A percentile compares a stretch with the other conserved stretches of the same genome.
These are phyloP conservation scores for Agapanthus africanus DNA, from an alignment of 106 monocot species.

Conservation along the genomic window DNA sequence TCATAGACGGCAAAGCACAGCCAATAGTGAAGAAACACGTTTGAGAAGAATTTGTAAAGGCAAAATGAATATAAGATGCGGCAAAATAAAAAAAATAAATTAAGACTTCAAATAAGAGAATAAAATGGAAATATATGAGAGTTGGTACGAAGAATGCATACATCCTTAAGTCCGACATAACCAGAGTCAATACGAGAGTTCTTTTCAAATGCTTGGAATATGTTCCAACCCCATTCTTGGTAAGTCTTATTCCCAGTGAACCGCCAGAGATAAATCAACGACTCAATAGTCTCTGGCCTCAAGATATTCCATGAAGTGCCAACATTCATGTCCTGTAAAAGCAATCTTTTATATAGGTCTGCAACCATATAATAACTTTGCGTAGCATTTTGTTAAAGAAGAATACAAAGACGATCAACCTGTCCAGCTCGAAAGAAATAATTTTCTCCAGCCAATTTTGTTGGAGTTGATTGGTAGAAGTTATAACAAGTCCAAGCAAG, in stretches of 20 bases:
- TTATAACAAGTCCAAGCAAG: conserved; percentile 93
- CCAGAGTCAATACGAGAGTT: conserved; percentile 83
- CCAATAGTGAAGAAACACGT: no score
- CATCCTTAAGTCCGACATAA: conserved; percentile 91
- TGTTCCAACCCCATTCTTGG: conserved; percentile 98
- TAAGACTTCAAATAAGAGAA: no score
- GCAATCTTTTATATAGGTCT: background rate
- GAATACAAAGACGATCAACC: conserved; percentile 26
- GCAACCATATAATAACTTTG: background rate
- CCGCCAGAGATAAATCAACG: conserved; percentile 79
- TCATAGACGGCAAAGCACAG: no score
- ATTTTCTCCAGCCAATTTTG: conserved; percentile 93
- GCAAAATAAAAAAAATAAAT: background rate
- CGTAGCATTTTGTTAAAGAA: background rate
- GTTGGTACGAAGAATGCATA: conserved; percentile 25
- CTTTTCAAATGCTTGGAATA: conserved; percentile 97
- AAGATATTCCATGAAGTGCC: conserved; percentile 97
- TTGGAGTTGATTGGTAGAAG: conserved; percentile 85
- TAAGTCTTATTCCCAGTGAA: conserved; percentile 89
- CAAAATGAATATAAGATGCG: background rate
- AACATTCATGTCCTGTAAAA: conserved; percentile 75
- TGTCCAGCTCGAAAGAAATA: conserved; percentile 58
- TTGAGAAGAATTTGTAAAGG: background rate
- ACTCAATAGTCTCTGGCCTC: conserved; percentile 91
- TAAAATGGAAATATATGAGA: background rate